Evolutionary conservation across 129 eudicot species (phyloP).

Genomic region (Ambrosia artemisiifolia): DNA sequence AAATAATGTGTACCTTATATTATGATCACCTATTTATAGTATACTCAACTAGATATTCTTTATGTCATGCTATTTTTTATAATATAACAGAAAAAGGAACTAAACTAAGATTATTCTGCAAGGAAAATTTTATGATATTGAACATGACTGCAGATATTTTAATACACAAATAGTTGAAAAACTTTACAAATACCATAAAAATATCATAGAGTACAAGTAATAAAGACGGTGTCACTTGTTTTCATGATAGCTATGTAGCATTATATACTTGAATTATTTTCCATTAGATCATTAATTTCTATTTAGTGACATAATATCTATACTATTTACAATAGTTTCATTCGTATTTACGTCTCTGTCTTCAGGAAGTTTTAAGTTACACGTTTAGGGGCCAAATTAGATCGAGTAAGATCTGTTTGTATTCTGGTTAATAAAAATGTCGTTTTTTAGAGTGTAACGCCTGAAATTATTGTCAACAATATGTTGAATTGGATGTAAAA

Average conservation of each 20-base stretch:
- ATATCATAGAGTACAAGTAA: neutral
- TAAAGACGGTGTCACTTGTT: neutral
- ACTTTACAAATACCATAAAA: neutral
- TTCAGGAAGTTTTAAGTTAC: no score
- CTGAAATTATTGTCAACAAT: no score
- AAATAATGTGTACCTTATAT: neutral
- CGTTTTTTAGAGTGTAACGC: no score
- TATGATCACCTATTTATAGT: neutral
- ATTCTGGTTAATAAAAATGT: no score
- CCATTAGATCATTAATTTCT: neutral
- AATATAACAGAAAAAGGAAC: neutral
- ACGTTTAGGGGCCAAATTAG: no score
- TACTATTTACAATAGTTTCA: neutral
- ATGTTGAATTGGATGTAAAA: no score
- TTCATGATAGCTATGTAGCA: constrained; percentile 1
- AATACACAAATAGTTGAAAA: neutral
- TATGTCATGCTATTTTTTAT: neutral
- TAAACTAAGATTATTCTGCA: neutral
- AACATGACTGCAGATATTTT: neutral
- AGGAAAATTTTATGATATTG: neutral
- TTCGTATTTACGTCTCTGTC: neutral
- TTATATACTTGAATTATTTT: neutral
- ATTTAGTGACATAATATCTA: constrained; percentile 1
- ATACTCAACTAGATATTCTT: neutral
- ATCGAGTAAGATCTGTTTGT: no score